phyloP scores from a whole-genome alignment of 2,329 filamentous ascomycete species.

The Trichoderma sp. region DNA sequence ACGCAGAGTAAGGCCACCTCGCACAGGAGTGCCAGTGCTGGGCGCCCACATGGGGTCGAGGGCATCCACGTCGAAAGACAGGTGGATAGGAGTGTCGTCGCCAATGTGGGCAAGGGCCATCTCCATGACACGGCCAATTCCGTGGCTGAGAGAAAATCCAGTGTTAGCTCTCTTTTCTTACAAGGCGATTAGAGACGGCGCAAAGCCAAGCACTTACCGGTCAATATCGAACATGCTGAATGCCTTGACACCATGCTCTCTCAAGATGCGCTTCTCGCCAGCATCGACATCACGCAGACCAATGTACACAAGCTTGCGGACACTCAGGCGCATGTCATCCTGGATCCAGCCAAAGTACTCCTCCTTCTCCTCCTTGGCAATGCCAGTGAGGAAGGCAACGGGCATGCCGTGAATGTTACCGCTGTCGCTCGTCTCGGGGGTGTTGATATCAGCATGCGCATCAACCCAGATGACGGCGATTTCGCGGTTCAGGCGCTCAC shows the following conservation, averaged over 20 bases:
- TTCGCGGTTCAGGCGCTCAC: conserved; percentile 77
- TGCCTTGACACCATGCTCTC: conserved; percentile 86
- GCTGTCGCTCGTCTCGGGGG: conserved; percentile 81
- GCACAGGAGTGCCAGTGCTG: conserved; percentile 90
- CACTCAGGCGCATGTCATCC: conserved; percentile 65
- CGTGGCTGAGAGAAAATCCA: conserved; percentile 55
- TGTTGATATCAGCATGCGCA: conserved; percentile 97
- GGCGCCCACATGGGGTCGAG: conserved; percentile 95
- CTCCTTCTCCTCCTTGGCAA: conserved; percentile 71
- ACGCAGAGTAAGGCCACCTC: conserved; percentile 86
- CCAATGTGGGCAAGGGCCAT: conserved; percentile 98
- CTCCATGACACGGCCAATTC: conserved; percentile 93
- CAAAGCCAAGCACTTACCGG: conserved; percentile 52
- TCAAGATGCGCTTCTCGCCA: conserved; percentile 89
- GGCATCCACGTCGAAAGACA: conserved; percentile 96
- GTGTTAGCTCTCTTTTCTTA: not conserved
- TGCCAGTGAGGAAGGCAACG: conserved; percentile 82
- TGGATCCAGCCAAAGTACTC: conserved; percentile 89
- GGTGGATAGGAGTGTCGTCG: conserved; percentile 89
- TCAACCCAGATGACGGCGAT: conserved; percentile 98
- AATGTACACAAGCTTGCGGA: conserved; percentile 93
- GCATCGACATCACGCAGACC: conserved; percentile 87
- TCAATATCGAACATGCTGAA: conserved; percentile 99
- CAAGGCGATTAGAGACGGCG: too few species aligned
- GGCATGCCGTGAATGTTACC: conserved; percentile 99